These are phyloP conservation scores for Trametes pubescens DNA, from an alignment of 1,284 basidiomycete species.

Conservation along the genomic window DNA sequence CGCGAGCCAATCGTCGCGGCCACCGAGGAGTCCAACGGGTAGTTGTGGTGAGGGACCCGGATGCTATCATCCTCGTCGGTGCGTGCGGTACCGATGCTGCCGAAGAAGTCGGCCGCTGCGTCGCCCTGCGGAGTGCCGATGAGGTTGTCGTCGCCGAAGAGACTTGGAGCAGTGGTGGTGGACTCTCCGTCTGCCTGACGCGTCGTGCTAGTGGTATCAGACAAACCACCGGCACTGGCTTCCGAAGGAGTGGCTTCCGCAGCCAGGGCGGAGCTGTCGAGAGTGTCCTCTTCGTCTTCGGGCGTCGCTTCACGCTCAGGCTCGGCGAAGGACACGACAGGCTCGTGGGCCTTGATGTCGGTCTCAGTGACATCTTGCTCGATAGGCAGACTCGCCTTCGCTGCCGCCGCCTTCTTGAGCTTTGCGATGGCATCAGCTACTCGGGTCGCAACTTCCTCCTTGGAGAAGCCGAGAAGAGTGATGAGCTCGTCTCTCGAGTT, in stretches of 20 bases:
- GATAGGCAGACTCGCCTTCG: conserved; percentile 35
- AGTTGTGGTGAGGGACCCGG: conserved; percentile 80
- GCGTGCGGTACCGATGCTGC: conserved; percentile 70
- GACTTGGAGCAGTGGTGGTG: conserved; percentile 82
- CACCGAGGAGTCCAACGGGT: conserved; percentile 85
- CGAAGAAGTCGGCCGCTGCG: conserved; percentile 90
- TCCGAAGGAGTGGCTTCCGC: conserved; percentile 77
- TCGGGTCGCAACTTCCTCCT: conserved; percentile 82
- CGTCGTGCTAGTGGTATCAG: conserved; percentile 68
- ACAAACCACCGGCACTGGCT: conserved; percentile 66
- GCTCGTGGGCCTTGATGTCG: conserved; percentile 60
- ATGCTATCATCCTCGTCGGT: conserved; percentile 67
- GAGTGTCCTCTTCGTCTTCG: conserved; percentile 54
- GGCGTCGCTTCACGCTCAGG: conserved; percentile 56
- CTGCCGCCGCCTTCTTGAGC: conserved; percentile 59
- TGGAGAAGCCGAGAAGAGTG: conserved; percentile 92
- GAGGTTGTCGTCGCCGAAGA: conserved; percentile 83
- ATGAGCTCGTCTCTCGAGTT: conserved; percentile 93
- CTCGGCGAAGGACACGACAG: conserved; percentile 82
- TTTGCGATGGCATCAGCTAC: conserved; percentile 86
- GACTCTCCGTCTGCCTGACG: conserved; percentile 76
- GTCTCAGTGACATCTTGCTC: conserved; percentile 51
- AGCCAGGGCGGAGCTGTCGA: conserved; percentile 48
- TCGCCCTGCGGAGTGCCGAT: conserved; percentile 68
- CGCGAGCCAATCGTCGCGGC: conserved; percentile 91